Evolutionary conservation across 768 basidiomycete species (phyloP), one percentile per base, ranked within the genome.

Genomic region (Boletus patriciae): DNA sequence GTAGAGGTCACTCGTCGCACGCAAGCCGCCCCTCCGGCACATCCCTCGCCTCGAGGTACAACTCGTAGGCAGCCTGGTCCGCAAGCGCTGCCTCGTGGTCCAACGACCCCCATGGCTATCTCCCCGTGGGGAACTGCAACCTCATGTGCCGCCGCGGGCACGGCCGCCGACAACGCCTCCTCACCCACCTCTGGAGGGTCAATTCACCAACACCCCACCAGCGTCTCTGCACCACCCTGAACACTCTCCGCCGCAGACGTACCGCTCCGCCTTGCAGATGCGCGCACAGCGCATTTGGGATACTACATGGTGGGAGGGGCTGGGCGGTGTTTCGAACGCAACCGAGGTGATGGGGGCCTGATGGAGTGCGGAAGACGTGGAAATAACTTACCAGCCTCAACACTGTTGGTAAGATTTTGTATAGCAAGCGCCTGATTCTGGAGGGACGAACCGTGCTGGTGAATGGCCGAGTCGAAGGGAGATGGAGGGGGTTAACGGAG

Each of bases 21-120:
- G 5, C 59, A 27, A 12, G 16, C 47, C 4, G 16, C 47, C 4
- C 27, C 19, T 55, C 57, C 37, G 7, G 3, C 29, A 27, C 55
- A 7, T 57, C 58, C 58, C 71, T 54, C 46, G 67, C 70, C 41
- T 73, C 68, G 4, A 82, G 82, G 62, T 77, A 84, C 66, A 84
- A 61, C 63, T 84, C 83, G n/a, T 77, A 67, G 0, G 81, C 83
- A n/a, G 74, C 81, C 62, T 82, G 80, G 45, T 79, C 74, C 2
- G 82, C 82, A 52, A 80, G 74, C 34, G 74, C 76, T 50, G 83
- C 80, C 40, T 71, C 80, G 47, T 82, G 82, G 36, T 70, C 76
- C 33, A 80, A 42, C 7, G 81, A 82, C 6, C 80, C 80, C 36
- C 72, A 76, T 41, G 67, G 66, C 27, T 61, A 65, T 15, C 15